Percentiles rank a stretch among this genome's conserved stretches.
Conservation (phyloP, 768 basidiomycete species). For the Pisolithus orientalis region DNA sequence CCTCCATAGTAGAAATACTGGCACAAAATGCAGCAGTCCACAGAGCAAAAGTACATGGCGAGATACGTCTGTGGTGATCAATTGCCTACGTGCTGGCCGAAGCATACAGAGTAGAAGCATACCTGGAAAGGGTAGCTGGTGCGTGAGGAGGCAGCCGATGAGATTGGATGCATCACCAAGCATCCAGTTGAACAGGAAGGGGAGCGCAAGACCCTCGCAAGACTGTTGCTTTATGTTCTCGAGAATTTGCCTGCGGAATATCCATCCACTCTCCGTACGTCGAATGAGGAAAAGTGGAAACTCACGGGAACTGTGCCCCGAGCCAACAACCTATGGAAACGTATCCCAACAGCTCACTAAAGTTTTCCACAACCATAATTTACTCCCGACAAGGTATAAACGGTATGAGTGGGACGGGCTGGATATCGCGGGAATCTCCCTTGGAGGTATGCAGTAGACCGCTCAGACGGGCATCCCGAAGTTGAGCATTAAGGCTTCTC, state of each 20-base stretch:
- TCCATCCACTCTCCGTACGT: slow-evolving; percentile 6
- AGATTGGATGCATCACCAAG: slow-evolving; percentile 94
- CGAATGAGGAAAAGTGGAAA: slow-evolving; percentile 12
- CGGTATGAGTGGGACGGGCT: not conserved
- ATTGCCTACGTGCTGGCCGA: not conserved
- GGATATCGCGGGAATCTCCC: not conserved
- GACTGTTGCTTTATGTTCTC: slow-evolving; percentile 72
- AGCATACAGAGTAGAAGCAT: slow-evolving; percentile 14
- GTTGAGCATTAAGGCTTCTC: too few species aligned
- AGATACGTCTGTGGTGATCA: slow-evolving; percentile 65
- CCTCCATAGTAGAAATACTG: slow-evolving; percentile 80
- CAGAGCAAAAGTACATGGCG: slow-evolving; percentile 82
- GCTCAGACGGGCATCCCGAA: too few species aligned
- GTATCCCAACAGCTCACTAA: slow-evolving; percentile 67
- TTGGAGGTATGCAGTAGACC: too few species aligned
- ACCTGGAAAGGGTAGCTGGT: slow-evolving; percentile 97
- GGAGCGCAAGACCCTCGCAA: slow-evolving; percentile 86
- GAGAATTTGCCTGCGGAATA: slow-evolving; percentile 61
- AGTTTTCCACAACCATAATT: slow-evolving; percentile 15
- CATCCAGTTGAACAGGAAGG: slow-evolving; percentile 92
- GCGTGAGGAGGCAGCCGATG: slow-evolving; percentile 84
- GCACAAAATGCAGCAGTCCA: slow-evolving; percentile 68
- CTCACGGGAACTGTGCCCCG: slow-evolving; percentile 85
- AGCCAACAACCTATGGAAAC: slow-evolving; percentile 75
- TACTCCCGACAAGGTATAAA: not conserved